phyloP scores from a whole-genome alignment of 2,329 filamentous ascomycete species.

The Trichoderma hamatum region DNA sequence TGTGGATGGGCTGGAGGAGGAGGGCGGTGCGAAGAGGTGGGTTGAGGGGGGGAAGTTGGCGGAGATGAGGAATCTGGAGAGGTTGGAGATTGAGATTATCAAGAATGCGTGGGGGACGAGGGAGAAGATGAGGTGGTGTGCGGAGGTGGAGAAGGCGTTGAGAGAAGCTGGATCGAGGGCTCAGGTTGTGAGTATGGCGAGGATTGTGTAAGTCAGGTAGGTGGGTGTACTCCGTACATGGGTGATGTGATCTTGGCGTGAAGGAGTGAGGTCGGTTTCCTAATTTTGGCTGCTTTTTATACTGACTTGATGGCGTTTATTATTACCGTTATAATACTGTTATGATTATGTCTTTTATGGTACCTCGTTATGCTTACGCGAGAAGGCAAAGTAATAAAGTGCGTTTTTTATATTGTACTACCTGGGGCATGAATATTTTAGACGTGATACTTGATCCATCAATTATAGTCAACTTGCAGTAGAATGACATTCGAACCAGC shows the following conservation, averaged over 20 bases:
- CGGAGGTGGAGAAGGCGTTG: slow-evolving; percentile 36
- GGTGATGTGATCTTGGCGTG: not conserved
- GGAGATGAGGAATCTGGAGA: slow-evolving; percentile 38
- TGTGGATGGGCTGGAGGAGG: slow-evolving; percentile 27
- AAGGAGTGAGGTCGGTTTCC: not conserved
- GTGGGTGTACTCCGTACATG: not conserved
- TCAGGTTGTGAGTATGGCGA: slow-evolving; percentile 35
- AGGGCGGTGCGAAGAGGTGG: slow-evolving; percentile 29
- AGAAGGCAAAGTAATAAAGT: not conserved
- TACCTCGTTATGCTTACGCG: not conserved
- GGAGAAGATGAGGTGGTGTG: slow-evolving; percentile 44
- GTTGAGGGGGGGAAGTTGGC: slow-evolving; percentile 39
- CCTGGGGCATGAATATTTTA: not conserved
- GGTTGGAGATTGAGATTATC: slow-evolving; percentile 47
- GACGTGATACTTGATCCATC: too few species aligned
- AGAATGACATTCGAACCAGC: too few species aligned
- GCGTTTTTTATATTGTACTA: not conserved
- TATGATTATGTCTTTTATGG: not conserved
- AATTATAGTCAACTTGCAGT: too few species aligned
- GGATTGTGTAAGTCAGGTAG: slow-evolving; percentile 24
- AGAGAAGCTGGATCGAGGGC: slow-evolving; percentile 28
- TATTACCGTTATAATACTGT: not conserved
- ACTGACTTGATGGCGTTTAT: not conserved
- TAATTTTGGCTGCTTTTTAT: not conserved
- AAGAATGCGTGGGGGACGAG: slow-evolving; percentile 37